A percentile compares a stretch with the other conserved stretches of the same genome.
These are phyloP conservation scores for Xylaria nigripes DNA, from an alignment of 495 filamentous ascomycete species.

Conservation along the genomic window DNA sequence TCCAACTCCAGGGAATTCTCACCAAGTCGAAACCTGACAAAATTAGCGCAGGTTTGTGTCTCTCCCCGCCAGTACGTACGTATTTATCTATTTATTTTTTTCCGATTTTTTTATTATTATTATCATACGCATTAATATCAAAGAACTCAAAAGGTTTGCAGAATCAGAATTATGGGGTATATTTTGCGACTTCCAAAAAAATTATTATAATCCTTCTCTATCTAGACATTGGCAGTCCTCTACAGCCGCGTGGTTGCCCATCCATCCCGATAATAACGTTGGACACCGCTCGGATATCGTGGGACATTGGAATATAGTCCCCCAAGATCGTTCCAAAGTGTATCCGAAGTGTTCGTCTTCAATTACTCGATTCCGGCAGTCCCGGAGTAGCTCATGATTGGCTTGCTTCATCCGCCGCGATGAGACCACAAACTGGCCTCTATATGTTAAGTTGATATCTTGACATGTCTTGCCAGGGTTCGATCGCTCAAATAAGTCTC, in stretches of 20 bases:
- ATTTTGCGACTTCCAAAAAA: no score
- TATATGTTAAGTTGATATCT: constrained; percentile 7
- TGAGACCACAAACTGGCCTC: constrained; percentile 11
- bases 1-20: no score
- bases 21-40: no score
- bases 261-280: constrained; percentile 9
- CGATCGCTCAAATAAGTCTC: constrained; percentile 8
- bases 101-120: no score
- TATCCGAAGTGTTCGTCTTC: constrained; percentile 4
- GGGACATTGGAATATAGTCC: constrained; percentile 10
- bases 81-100: no score
- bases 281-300: constrained; percentile 14
- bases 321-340: constrained; percentile 8
- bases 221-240: constrained; percentile 13
- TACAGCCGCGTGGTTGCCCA: constrained; percentile 5
- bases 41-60: no score
- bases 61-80: no score
- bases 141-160: background rate
- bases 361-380: background rate
- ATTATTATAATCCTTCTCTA: background rate
- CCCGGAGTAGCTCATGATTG: constrained; percentile 1
- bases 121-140: no score
- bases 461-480: constrained; percentile 7
- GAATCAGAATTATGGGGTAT: no score
- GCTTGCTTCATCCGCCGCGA: constrained; percentile 10